Conservation (phyloP, 352 stramenopile genomes). For the Phytophthora palmivora region DNA sequence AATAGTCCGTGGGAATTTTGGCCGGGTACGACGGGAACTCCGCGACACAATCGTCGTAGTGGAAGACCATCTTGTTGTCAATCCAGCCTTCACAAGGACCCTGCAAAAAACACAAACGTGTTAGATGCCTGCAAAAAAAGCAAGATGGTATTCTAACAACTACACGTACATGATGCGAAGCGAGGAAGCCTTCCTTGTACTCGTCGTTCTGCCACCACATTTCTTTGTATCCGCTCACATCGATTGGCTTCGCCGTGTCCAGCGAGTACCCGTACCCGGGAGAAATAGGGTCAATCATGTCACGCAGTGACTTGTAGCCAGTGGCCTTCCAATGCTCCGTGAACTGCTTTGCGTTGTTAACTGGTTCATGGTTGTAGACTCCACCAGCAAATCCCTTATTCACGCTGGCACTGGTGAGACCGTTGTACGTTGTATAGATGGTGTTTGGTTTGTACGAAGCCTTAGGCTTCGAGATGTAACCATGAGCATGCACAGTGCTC, state of each 20-base stretch:
- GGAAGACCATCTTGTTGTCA: slow-evolving; percentile 45
- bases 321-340: slow-evolving; percentile 34
- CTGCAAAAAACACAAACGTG: slow-evolving; percentile 6
- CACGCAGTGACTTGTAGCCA: slow-evolving; percentile 42
- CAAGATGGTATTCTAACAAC: neutral
- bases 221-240: slow-evolving; percentile 40
- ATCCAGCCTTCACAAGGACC: slow-evolving; percentile 61
- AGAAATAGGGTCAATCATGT: slow-evolving; percentile 44
- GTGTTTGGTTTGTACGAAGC: slow-evolving; percentile 36
- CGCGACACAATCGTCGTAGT: slow-evolving; percentile 55
- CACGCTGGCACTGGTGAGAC: slow-evolving; percentile 28
- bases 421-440: slow-evolving; percentile 38
- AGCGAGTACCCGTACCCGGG: slow-evolving; percentile 43
- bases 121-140: too few species aligned
- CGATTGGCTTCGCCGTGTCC: slow-evolving; percentile 25
- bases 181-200: slow-evolving; percentile 45
- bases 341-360: slow-evolving; percentile 44
- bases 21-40: slow-evolving; percentile 48
- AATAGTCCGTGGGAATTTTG: slow-evolving; percentile 53
- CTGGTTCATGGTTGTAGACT: slow-evolving; percentile 41
- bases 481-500: slow-evolving; percentile 17
- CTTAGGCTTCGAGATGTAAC: slow-evolving; percentile 31
- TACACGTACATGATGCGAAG: slow-evolving; percentile 47
- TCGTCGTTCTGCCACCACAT: slow-evolving; percentile 56
- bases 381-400: slow-evolving; percentile 43